Conservation (phyloP, 495 filamentous ascomycete species). For the Xylaria longipes region DNA sequence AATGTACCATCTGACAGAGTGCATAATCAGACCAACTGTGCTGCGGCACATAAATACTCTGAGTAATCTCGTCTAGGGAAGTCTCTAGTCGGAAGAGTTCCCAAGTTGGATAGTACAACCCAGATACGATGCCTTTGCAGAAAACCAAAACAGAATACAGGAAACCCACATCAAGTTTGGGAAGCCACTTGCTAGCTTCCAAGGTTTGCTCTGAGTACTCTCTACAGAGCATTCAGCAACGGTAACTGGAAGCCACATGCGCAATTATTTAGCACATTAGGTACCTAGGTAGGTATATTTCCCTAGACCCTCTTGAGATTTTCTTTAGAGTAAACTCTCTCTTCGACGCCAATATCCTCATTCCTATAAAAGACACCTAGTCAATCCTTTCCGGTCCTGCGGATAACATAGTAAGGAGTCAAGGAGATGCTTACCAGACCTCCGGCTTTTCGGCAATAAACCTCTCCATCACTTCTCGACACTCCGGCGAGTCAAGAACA, state of each 20-base stretch:
- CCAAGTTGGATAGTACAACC: not conserved
- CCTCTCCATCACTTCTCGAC: constrained; percentile 73
- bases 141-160: not conserved
- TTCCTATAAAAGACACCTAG: constrained; percentile 56
- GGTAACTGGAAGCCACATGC: not conserved
- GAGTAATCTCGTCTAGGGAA: not conserved
- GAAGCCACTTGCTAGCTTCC: not conserved
- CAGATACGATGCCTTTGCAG: not conserved
- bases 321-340: constrained; percentile 53
- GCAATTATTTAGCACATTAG: not conserved
- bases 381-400: not conserved
- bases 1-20: not conserved
- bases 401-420: not conserved
- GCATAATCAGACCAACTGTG: not conserved
- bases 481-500: constrained; percentile 71
- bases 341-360: constrained; percentile 74
- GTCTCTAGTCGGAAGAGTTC: not conserved
- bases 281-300: too few species aligned
- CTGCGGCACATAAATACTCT: not conserved
- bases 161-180: not conserved
- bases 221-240: not conserved
- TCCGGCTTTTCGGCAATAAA: constrained; percentile 80
- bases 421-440: constrained; percentile 65
- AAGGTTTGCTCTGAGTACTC: not conserved
- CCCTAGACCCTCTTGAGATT: constrained; percentile 10